Conservation (phyloP, 192 early-diverging fungal genomes). For the Coemansia sp. region DNA sequence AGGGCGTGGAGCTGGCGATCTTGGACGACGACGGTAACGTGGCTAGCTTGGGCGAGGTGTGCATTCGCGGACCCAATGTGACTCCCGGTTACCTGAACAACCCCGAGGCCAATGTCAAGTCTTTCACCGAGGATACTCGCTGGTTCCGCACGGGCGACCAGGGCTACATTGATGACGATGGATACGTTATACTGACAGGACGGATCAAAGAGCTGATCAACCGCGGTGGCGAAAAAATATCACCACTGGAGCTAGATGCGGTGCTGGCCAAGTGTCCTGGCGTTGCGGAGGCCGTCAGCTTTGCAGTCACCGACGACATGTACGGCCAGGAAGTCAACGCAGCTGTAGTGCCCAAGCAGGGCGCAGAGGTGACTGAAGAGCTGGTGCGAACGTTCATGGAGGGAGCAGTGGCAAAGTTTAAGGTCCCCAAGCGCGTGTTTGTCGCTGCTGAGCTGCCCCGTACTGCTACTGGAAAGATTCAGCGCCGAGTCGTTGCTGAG, state of each 20-base stretch:
- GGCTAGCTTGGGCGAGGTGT: conserved; percentile 72
- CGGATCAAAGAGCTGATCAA: conserved; percentile 92
- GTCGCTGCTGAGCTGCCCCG: conserved; percentile 66
- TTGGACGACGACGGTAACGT: conserved; percentile 56
- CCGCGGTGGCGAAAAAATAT: conserved; percentile 90
- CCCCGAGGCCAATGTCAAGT: conserved; percentile 61
- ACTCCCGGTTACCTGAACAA: conserved; percentile 79
- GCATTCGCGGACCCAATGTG: conserved; percentile 82
- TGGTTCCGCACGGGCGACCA: conserved; percentile 90
- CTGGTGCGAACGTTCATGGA: conserved; percentile 57
- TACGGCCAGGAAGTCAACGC: conserved; percentile 86
- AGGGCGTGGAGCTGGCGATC: conserved; percentile 75
- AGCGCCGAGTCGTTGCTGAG: conserved; percentile 62
- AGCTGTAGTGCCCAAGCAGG: conserved; percentile 64
- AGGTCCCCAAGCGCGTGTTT: conserved; percentile 73
- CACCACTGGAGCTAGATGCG: conserved; percentile 82
- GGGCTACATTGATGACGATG: conserved; percentile 76
- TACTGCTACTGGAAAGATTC: conserved; percentile 78
- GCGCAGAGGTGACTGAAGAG: conserved; percentile 58
- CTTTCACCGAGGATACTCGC: conserved; percentile 62
- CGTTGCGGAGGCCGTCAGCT: conserved; percentile 75
- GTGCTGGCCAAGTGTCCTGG: conserved; percentile 69
- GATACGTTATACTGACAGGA: conserved; percentile 79
- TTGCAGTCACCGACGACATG: conserved; percentile 74
- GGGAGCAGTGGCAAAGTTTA: conserved; percentile 68